Evolutionary conservation across 2,329 filamentous ascomycete genomes (phyloP).

Genomic region (Fusarium praegraminearum): DNA sequence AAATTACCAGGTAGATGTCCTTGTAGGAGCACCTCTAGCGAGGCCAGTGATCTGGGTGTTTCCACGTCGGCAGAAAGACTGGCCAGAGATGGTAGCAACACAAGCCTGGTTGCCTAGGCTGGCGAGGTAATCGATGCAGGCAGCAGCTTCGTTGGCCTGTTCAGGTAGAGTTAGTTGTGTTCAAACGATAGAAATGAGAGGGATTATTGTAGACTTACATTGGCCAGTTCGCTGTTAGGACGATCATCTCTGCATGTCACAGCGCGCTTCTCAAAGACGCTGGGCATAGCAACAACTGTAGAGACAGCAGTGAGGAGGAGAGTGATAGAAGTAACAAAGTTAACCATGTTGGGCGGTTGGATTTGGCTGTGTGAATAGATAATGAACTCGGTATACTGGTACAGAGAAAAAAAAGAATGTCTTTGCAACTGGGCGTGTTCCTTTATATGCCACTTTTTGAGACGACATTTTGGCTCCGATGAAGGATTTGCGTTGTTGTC

Average conservation of each 20-base stretch:
- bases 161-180: neutral
- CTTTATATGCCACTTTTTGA: neutral
- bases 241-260: conserved; percentile 16
- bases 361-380: neutral
- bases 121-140: conserved; percentile 29
- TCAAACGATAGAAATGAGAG: accelerated
- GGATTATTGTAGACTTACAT: neutral
- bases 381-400: neutral
- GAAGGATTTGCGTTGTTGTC: neutral
- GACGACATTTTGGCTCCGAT: neutral
- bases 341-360: conserved; percentile 15
- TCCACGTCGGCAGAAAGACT: conserved; percentile 23
- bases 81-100: conserved; percentile 1
- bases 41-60: conserved; percentile 28
- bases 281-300: conserved; percentile 6
- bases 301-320: conserved; percentile 4
- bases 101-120: conserved; percentile 10
- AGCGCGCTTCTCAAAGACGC: neutral
- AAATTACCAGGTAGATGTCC: conserved; percentile 5
- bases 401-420: no score
- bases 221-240: neutral
- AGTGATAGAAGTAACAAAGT: conserved; percentile 4
- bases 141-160: conserved; percentile 21
- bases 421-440: neutral
- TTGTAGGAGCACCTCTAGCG: neutral